phyloP scores from a whole-genome alignment of 306 rosid species.

The Dicorynia guianensis region DNA sequence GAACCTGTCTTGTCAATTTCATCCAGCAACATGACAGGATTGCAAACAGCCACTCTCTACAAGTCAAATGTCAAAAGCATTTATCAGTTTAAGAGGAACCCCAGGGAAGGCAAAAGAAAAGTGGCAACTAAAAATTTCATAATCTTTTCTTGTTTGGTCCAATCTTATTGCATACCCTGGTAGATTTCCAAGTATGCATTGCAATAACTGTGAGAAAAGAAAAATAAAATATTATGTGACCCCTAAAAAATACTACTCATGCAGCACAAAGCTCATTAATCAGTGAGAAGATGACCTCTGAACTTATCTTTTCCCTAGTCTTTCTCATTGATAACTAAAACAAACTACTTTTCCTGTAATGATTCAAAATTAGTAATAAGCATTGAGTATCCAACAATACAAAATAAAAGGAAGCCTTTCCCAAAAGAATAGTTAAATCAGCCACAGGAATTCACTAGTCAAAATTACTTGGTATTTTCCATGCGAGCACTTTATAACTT shows the following conservation, averaged over 20 bases:
- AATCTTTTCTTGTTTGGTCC: constrained; percentile 12
- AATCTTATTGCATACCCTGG: constrained; percentile 12
- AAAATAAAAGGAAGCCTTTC: not conserved
- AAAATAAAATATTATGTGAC: constrained; percentile 1
- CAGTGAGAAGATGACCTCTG: constrained; percentile 6
- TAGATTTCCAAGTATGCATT: constrained; percentile 29
- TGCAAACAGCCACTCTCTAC: constrained; percentile 83
- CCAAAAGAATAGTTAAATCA: too few species aligned
- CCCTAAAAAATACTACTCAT: not conserved
- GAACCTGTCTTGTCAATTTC: constrained; percentile 98
- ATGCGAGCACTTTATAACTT: not conserved
- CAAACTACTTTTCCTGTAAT: not conserved
- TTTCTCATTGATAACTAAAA: not conserved
- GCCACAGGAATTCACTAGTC: too few species aligned
- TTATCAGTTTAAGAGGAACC: constrained; percentile 28
- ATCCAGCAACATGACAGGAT: constrained; percentile 95
- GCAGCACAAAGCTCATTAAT: constrained; percentile 4
- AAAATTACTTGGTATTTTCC: not conserved
- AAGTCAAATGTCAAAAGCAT: constrained; percentile 38
- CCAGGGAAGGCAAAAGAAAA: not conserved
- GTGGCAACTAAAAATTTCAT: constrained; percentile 9
- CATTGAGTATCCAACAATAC: not conserved
- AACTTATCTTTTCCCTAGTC: constrained; percentile 20
- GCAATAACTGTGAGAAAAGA: not conserved
- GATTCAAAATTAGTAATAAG: constrained; percentile 17